A percentile compares a stretch with the other conserved stretches of the same genome.
These are phyloP conservation scores for Otatea glauca DNA, from an alignment of 176 grass and related monocot genomes.

Conservation along the genomic window DNA sequence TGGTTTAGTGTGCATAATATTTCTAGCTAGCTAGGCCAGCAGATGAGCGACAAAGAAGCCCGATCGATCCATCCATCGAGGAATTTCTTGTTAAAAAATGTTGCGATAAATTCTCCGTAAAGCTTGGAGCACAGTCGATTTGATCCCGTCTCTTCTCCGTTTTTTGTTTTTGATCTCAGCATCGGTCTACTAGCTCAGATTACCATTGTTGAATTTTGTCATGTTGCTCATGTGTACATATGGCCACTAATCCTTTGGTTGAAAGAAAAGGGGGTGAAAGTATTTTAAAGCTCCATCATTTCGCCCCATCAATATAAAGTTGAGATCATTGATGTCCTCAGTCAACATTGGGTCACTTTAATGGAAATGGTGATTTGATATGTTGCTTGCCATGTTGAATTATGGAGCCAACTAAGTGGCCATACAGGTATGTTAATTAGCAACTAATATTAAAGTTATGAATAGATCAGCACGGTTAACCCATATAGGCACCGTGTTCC, in stretches of 20 bases:
- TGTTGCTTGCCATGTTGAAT: conserved; percentile 20
- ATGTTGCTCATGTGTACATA: neutral
- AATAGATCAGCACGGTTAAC: neutral
- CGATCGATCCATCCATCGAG: neutral
- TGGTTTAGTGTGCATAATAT: neutral
- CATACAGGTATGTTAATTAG: neutral
- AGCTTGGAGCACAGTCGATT: neutral
- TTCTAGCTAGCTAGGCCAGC: neutral
- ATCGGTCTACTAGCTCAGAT: neutral
- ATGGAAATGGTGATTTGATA: neutral
- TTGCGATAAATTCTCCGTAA: neutral
- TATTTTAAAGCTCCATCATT: conserved; percentile 2
- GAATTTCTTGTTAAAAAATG: neutral
- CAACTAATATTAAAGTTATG: neutral
- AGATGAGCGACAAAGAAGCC: neutral
- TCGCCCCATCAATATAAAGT: conserved; percentile 8
- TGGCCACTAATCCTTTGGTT: neutral
- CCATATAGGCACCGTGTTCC: neutral
- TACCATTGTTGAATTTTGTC: too few relatives aligned
- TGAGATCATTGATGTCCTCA: neutral
- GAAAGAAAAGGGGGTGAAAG: neutral
- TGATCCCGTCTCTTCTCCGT: neutral
- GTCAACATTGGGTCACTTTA: neutral
- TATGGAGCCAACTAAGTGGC: neutral
- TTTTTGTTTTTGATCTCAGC: neutral